Evolutionary conservation across 2,329 filamentous ascomycete species (phyloP).

Genomic region (Davidsoniella australis): DNA sequence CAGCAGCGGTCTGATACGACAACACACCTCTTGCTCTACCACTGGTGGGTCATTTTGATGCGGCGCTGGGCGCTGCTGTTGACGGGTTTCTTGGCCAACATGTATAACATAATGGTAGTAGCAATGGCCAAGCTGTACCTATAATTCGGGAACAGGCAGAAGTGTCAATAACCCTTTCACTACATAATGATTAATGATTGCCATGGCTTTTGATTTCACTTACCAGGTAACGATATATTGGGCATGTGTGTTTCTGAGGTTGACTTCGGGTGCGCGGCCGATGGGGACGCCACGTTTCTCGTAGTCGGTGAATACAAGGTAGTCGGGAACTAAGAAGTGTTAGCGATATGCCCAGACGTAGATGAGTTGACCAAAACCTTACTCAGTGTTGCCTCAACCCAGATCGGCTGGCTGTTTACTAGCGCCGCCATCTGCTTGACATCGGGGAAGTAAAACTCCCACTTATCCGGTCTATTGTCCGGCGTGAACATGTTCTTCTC

Average conservation of each 20-base stretch:
- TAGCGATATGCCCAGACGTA: neutral
- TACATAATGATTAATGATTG: conserved; percentile 5
- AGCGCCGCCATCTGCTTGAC: conserved; percentile 77
- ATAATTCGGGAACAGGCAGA: conserved; percentile 3
- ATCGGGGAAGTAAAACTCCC: conserved; percentile 90
- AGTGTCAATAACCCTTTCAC: neutral
- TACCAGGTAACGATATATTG: conserved; percentile 99
- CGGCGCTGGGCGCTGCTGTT: conserved; percentile 49
- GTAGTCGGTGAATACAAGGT: conserved; percentile 59
- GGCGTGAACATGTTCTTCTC: conserved; percentile 98
- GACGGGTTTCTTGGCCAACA: conserved; percentile 78
- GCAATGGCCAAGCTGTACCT: conserved; percentile 78
- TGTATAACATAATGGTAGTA: conserved; percentile 89
- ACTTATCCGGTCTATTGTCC: conserved; percentile 64
- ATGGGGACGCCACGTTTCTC: conserved; percentile 74
- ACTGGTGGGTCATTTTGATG: conserved; percentile 59
- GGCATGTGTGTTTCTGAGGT: conserved; percentile 86
- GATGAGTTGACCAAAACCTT: conserved; percentile 16
- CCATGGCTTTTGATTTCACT: conserved; percentile 18
- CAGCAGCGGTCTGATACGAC: conserved; percentile 14
- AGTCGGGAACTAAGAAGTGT: conserved; percentile 47
- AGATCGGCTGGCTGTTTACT: conserved; percentile 71
- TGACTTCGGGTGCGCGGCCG: conserved; percentile 74
- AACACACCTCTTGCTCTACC: conserved; percentile 26
- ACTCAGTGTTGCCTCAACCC: conserved; percentile 95